Conservation (phyloP, 1,284 basidiomycete species). For the Trametes pubescens region DNA sequence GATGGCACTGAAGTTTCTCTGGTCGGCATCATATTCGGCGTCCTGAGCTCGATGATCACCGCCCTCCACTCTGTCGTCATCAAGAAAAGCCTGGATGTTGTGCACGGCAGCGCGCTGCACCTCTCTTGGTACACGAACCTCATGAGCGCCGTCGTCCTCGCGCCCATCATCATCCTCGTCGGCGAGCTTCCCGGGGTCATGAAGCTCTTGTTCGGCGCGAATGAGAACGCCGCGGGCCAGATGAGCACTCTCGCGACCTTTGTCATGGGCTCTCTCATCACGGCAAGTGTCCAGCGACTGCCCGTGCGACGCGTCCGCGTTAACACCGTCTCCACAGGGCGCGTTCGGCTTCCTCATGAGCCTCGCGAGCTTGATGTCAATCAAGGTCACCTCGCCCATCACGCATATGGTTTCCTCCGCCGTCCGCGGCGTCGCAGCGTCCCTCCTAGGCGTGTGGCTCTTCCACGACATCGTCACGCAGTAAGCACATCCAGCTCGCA, state of each 20-base stretch:
- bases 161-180: constrained; percentile 71
- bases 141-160: constrained; percentile 69
- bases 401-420: constrained; percentile 93
- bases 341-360: constrained; percentile 88
- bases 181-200: constrained; percentile 74
- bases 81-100: constrained; percentile 79
- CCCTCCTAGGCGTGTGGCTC: constrained; percentile 76
- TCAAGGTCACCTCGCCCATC: constrained; percentile 92
- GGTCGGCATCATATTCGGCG: constrained; percentile 77
- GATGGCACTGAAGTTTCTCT: constrained; percentile 69
- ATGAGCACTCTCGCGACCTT: constrained; percentile 70
- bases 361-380: constrained; percentile 87
- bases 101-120: constrained; percentile 80
- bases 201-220: constrained; percentile 61
- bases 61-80: constrained; percentile 88
- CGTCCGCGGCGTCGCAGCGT: constrained; percentile 83
- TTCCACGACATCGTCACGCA: constrained; percentile 79
- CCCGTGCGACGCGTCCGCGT: background rate
- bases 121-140: constrained; percentile 89
- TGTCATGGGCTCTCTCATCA: constrained; percentile 79
- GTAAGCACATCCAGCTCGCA: constrained; percentile 51
- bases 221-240: constrained; percentile 47
- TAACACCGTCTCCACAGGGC: constrained; percentile 57
- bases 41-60: constrained; percentile 80
- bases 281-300: constrained; percentile 52